Percentiles rank a stretch among this genome's conserved stretches.
phyloP scores from a whole-genome alignment of 192 early-diverging fungal genomes.

The Coemansia sp. region DNA sequence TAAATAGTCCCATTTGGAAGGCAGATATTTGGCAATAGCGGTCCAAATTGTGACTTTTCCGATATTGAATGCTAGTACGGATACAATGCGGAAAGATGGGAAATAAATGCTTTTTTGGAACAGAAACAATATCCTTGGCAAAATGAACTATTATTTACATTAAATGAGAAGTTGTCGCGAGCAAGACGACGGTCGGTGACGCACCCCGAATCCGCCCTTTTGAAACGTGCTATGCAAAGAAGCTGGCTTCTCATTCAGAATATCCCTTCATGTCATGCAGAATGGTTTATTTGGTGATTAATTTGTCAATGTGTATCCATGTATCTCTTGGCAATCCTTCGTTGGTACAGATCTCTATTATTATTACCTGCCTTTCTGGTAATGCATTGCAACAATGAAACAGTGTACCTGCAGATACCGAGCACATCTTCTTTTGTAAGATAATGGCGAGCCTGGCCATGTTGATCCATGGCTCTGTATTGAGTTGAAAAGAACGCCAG shows the following conservation, averaged over 20 bases:
- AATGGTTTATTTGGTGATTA: background rate
- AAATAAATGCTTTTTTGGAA: background rate
- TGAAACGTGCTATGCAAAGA: background rate
- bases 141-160: background rate
- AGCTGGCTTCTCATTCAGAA: background rate
- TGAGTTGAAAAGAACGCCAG: background rate
- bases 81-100: background rate
- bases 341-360: background rate
- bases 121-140: background rate
- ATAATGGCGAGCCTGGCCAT: background rate
- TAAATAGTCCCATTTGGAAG: conserved; percentile 8
- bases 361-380: background rate
- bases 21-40: background rate
- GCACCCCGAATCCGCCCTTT: background rate
- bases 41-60: background rate
- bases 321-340: background rate
- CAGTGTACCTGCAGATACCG: background rate
- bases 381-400: background rate
- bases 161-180: background rate
- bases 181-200: background rate
- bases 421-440: too few relatives aligned
- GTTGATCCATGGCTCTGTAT: background rate
- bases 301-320: background rate
- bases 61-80: background rate
- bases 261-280: background rate